Evolutionary conservation across 1,284 basidiomycete species (phyloP).

Genomic region (Microbotryum saponariae): DNA sequence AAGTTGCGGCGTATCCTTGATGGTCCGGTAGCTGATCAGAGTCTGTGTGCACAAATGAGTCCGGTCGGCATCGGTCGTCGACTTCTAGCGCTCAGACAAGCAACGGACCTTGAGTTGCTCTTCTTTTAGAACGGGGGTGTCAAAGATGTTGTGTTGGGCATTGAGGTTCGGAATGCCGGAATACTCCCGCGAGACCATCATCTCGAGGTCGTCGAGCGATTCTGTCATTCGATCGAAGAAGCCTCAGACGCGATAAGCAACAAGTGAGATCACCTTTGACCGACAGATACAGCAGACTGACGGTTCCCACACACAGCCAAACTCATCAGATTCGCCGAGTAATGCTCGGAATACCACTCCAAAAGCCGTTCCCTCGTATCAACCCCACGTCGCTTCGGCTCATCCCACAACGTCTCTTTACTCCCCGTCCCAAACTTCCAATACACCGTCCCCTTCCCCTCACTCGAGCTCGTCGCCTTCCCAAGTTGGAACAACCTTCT

Average conservation of each 20-base stretch:
- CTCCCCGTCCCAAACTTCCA: constrained; percentile 58
- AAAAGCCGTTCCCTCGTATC: constrained; percentile 66
- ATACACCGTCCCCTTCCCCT: constrained; percentile 2
- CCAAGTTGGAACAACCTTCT: constrained; percentile 80
- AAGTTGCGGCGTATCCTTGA: constrained; percentile 79
- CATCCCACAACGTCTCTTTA: constrained; percentile 66
- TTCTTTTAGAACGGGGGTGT: constrained; percentile 3
- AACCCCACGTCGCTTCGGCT: constrained; percentile 55
- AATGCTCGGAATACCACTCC: constrained; percentile 88
- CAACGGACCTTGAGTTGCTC: neutral
- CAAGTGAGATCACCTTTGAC: neutral
- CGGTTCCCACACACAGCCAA: constrained; percentile 86
- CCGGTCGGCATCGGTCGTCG: neutral
- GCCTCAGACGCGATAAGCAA: neutral
- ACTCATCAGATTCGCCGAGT: constrained; percentile 90
- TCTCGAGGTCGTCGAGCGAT: constrained; percentile 66
- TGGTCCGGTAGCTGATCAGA: constrained; percentile 74
- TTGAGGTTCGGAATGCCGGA: constrained; percentile 67
- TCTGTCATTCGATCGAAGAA: constrained; percentile 48
- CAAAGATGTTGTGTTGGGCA: constrained; percentile 7
- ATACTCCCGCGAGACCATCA: constrained; percentile 63
- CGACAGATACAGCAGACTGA: constrained; percentile 36
- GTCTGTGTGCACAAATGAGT: constrained; percentile 48
- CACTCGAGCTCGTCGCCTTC: constrained; percentile 52
- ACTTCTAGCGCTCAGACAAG: neutral